phyloP scores from a whole-genome alignment of 352 stramenopile genomes.

The Phytophthora meadii region DNA sequence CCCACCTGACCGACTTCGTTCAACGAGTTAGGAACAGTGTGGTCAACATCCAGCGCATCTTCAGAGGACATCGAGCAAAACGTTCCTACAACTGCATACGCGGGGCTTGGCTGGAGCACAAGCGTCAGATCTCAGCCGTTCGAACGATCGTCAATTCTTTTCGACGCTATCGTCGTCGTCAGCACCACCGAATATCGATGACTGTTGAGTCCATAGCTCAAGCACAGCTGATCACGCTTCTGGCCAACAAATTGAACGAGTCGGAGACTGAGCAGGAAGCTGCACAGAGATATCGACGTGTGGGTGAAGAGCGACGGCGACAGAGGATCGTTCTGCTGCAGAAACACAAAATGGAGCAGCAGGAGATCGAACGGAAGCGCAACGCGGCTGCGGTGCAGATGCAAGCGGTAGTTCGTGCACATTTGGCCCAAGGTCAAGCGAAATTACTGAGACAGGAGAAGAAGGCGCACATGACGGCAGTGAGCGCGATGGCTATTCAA shows the following conservation, averaged over 20 bases:
- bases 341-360: constrained; percentile 58
- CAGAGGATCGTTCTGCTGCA: constrained; percentile 63
- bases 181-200: constrained; percentile 56
- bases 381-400: constrained; percentile 50
- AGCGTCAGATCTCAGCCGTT: constrained; percentile 31
- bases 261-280: constrained; percentile 18
- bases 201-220: constrained; percentile 66
- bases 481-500: constrained; percentile 74
- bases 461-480: constrained; percentile 59
- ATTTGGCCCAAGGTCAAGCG: constrained; percentile 44
- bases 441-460: constrained; percentile 47
- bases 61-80: constrained; percentile 56
- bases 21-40: constrained; percentile 33
- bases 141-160: constrained; percentile 53
- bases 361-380: constrained; percentile 54
- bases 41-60: constrained; percentile 63
- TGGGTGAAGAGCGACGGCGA: constrained; percentile 58
- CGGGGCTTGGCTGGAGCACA: constrained; percentile 30
- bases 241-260: constrained; percentile 49
- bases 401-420: constrained; percentile 55
- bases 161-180: constrained; percentile 50
- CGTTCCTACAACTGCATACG: constrained; percentile 35
- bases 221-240: constrained; percentile 52
- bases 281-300: constrained; percentile 52
- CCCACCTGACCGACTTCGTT: constrained; percentile 47